Conservation (phyloP, 225 moss, liverwort and hornwort species). For the Marchantia paleacea region DNA sequence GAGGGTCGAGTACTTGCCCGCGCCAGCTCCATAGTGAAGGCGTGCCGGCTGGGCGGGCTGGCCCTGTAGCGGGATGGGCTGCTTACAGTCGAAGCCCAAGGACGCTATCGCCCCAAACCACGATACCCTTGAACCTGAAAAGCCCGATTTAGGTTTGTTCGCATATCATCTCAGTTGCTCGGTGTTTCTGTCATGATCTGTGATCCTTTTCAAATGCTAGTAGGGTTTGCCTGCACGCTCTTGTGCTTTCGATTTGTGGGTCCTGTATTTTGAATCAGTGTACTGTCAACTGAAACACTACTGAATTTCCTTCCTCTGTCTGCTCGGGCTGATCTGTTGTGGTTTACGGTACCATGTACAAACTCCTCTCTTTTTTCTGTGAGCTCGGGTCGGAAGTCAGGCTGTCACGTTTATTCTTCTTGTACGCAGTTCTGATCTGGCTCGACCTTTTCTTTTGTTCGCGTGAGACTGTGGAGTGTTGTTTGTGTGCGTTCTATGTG, state of each 20-base stretch:
- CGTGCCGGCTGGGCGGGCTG: slow-evolving; percentile 41
- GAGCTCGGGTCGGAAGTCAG: not conserved
- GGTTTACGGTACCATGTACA: not conserved
- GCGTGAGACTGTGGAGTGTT: not conserved
- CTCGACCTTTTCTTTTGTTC: not conserved
- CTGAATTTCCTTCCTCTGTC: not conserved
- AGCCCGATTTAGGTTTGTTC: slow-evolving; percentile 63
- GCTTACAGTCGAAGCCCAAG: slow-evolving; percentile 81
- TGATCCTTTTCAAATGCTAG: not conserved
- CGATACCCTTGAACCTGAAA: slow-evolving; percentile 55
- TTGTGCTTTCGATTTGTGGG: not conserved
- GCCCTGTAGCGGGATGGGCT: slow-evolving; percentile 77
- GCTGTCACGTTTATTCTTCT: not conserved
- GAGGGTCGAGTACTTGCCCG: slow-evolving; percentile 18
- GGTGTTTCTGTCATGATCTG: slow-evolving; percentile 1
- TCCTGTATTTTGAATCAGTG: not conserved
- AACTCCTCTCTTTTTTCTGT: not conserved
- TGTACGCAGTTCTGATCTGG: not conserved
- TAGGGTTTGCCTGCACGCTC: not conserved
- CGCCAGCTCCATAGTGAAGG: slow-evolving; percentile 27
- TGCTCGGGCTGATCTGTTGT: not conserved
- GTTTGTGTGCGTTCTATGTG: not conserved
- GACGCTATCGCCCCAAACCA: slow-evolving; percentile 51
- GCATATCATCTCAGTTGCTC: not conserved
- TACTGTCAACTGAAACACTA: not conserved